Percentiles rank a stretch among this genome's conserved stretches.
These are phyloP conservation scores for Dipsacomyces acuminosporus DNA, from an alignment of 371 early-diverging fungal genomes.

Conservation along the genomic window DNA sequence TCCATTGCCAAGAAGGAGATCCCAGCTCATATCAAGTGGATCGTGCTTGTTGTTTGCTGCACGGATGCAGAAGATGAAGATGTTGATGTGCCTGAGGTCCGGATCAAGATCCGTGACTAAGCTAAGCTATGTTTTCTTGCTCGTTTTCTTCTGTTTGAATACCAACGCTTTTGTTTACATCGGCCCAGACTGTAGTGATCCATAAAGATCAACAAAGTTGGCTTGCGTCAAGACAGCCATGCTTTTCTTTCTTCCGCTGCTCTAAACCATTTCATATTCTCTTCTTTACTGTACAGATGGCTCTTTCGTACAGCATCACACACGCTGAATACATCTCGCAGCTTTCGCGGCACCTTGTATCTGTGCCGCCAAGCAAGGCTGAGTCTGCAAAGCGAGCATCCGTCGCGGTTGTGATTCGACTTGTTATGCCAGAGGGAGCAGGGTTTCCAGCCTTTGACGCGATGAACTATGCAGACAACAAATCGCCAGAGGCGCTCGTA, in stretches of 20 bases:
- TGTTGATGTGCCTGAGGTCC: constrained; percentile 66
- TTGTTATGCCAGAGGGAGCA: constrained; percentile 11
- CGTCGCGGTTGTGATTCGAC: constrained; percentile 40
- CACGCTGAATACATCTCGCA: constrained; percentile 34
- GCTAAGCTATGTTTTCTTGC: no score
- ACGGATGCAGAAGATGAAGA: constrained; percentile 89
- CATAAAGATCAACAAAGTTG: no score
- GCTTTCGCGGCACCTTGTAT: constrained; percentile 29
- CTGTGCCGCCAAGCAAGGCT: constrained; percentile 12
- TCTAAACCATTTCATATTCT: no score
- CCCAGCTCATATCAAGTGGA: constrained; percentile 73
- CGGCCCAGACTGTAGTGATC: no score
- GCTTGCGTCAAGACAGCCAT: no score
- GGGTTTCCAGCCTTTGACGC: constrained; percentile 2
- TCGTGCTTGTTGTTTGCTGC: constrained; percentile 84
- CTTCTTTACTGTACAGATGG: neutral
- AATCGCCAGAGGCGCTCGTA: constrained; percentile 6
- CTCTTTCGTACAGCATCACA: constrained; percentile 9
- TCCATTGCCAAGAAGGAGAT: constrained; percentile 84
- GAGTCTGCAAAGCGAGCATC: constrained; percentile 16
- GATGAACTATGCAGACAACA: neutral
- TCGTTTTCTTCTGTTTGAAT: neutral
- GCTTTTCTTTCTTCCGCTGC: no score
- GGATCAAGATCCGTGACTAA: constrained; percentile 43
- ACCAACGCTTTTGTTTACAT: no score